A percentile compares a stretch with the other conserved stretches of the same genome.
Evolutionary conservation across 1,284 basidiomycete species (phyloP).

Genomic region (Moesziomyces antarcticus): DNA sequence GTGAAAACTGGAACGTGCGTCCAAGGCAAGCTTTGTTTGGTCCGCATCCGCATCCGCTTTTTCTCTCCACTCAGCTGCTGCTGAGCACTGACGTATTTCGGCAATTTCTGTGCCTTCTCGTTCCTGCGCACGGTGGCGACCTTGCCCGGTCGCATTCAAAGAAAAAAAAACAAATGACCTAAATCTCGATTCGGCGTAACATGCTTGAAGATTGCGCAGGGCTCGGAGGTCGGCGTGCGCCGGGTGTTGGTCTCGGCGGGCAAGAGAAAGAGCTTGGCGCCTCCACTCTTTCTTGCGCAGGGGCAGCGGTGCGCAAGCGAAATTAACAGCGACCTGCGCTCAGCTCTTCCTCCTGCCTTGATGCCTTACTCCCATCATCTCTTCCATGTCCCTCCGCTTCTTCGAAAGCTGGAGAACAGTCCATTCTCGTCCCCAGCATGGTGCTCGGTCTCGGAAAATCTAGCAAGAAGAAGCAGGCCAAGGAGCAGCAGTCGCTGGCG

Average conservation of each 20-base stretch:
- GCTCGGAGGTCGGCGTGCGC: no score
- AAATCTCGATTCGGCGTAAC: no score
- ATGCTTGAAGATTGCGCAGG: no score
- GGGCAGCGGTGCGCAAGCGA: neutral
- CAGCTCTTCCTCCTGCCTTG: neutral
- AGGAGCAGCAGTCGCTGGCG: slow-evolving; percentile 10
- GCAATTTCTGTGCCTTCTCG: neutral
- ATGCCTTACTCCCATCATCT: neutral
- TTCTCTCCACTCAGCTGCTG: neutral
- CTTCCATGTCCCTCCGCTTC: no score
- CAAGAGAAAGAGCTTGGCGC: no score
- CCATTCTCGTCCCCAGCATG: neutral
- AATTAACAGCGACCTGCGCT: no score
- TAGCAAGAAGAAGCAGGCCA: slow-evolving; percentile 26
- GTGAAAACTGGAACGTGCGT: slow-evolving; percentile 37
- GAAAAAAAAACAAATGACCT: no score
- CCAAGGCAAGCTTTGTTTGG: slow-evolving; percentile 34
- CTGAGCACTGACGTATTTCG: neutral
- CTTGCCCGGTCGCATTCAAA: no score
- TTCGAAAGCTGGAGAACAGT: neutral
- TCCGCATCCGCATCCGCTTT: slow-evolving; percentile 20
- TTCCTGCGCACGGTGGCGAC: neutral
- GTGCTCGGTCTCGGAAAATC: slow-evolving; percentile 33
- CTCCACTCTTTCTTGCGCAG: neutral
- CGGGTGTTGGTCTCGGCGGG: slow-evolving; percentile 6